A percentile compares a stretch with the other conserved stretches of the same genome.
Evolutionary conservation across 441 rosid genomes (phyloP).

Genomic region (Adansonia grandidieri): DNA sequence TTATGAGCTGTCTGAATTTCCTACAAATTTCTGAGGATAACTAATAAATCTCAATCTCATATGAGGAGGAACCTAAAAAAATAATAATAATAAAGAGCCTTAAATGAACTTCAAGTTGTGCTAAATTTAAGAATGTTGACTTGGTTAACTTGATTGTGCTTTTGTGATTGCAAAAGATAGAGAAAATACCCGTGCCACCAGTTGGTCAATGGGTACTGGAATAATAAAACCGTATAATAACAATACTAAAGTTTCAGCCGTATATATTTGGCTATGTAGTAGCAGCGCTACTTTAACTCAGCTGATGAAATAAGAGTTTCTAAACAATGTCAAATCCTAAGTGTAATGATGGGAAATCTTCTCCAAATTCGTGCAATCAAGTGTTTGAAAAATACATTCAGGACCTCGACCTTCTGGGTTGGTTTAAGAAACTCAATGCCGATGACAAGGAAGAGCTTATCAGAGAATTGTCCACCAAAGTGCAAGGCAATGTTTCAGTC

Average conservation of each 20-base stretch:
- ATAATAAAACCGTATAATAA: too few species aligned
- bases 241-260: neutral
- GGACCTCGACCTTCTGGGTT: neutral
- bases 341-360: neutral
- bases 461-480: conserved; percentile 1
- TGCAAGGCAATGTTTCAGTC: neutral
- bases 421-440: conserved; percentile 5
- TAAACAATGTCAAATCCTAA: neutral
- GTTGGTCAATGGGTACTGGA: too few species aligned
- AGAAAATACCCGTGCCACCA: too few species aligned
- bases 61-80: neutral
- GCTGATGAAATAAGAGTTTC: neutral
- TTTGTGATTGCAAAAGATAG: neutral
- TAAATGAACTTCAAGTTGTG: neutral
- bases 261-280: neutral
- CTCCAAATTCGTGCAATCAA: neutral
- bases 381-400: conserved; percentile 5
- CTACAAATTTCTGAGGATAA: neutral
- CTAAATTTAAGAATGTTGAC: conserved; percentile 8
- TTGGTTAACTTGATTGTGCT: neutral
- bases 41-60: neutral
- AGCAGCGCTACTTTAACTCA: neutral
- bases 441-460: conserved; percentile 6
- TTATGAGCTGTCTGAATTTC: neutral
- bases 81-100: too few species aligned